Evolutionary conservation across 257 asterid species (phyloP).

Genomic region (Ajuga chamaepitys): DNA sequence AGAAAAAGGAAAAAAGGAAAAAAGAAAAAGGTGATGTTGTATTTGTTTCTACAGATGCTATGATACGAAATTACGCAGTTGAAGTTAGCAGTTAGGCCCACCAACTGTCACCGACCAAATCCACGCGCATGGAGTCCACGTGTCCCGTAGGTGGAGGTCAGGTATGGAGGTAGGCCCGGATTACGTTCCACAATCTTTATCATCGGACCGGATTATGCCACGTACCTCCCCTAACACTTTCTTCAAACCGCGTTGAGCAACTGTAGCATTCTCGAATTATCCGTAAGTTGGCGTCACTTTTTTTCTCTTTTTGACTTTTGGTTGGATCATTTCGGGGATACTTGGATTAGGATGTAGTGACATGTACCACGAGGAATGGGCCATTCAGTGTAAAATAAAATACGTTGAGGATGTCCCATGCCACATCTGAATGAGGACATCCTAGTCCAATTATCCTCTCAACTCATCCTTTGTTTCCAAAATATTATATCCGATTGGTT

Average conservation of each 20-base stretch:
- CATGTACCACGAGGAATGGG: no score
- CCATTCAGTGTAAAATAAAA: no score
- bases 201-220: background rate
- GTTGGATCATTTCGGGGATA: background rate
- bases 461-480: no score
- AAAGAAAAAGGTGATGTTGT: no score
- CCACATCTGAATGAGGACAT: no score
- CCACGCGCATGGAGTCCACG: background rate
- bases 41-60: no score
- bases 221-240: background rate
- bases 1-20: no score
- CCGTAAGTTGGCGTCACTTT: background rate
- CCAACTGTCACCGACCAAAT: constrained; percentile 21
- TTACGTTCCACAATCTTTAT: background rate
- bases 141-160: background rate
- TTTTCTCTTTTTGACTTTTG: background rate
- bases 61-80: no score
- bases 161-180: background rate
- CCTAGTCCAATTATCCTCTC: no score
- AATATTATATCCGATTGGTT: no score
- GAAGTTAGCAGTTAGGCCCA: background rate
- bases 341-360: no score
- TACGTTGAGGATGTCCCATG: no score
- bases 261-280: background rate
- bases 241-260: background rate